Evolutionary conservation across 1,139 yeast species (phyloP).

Genomic region (Hyphopichia fennica): DNA sequence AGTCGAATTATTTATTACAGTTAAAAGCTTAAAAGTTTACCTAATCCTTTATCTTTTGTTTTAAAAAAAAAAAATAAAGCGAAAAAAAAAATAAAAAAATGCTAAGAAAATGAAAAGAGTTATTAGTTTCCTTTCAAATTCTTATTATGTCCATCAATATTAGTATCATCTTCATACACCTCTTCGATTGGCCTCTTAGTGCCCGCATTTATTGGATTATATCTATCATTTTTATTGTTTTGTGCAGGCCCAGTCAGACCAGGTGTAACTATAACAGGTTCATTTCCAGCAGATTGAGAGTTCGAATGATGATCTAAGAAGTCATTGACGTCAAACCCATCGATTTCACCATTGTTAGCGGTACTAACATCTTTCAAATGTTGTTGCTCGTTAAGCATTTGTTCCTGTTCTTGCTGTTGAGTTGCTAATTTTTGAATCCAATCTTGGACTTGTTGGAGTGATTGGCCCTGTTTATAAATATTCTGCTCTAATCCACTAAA

Average conservation of each 20-base stretch:
- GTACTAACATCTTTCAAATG: constrained; percentile 5
- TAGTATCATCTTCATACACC: constrained; percentile 15
- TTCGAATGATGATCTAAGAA: constrained; percentile 22
- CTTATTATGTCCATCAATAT: not conserved
- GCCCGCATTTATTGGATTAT: too few relatives aligned
- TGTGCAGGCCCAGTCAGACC: too few relatives aligned
- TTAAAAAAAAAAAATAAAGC: too few relatives aligned
- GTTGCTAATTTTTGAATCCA: constrained; percentile 51
- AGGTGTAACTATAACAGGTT: constrained; percentile 11
- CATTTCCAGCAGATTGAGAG: not conserved
- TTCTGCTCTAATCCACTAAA: constrained; percentile 44
- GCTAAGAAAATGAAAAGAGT: too few relatives aligned
- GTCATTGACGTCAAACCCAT: constrained; percentile 41
- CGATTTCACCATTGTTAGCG: constrained; percentile 17
- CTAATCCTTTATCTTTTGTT: too few relatives aligned
- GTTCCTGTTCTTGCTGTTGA: constrained; percentile 37
- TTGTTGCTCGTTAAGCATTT: constrained; percentile 15
- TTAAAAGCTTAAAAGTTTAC: too few relatives aligned
- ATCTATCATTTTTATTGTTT: too few relatives aligned
- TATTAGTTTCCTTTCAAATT: too few relatives aligned
- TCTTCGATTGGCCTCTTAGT: constrained; percentile 19
- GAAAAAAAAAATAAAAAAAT: too few relatives aligned
- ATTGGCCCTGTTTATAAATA: constrained; percentile 51
- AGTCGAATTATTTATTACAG: too few relatives aligned
- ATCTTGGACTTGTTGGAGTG: constrained; percentile 59